Evolutionary conservation across 345 rosid species (phyloP), one percentile per base, ranked within the genome.

Genomic region (Lumnitzera littorea): DNA sequence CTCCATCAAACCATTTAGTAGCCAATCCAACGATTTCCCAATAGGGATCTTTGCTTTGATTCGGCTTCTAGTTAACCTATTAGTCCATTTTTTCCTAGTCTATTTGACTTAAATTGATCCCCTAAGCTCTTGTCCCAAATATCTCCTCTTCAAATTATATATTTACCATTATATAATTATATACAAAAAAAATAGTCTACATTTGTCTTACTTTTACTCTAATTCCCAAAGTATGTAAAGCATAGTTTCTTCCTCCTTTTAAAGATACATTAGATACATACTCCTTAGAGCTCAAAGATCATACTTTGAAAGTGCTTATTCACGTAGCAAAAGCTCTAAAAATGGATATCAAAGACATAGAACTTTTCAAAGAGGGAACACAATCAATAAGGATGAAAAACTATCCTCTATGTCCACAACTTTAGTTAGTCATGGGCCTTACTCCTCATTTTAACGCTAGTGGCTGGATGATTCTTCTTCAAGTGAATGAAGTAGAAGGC

Each of bases 191-290:
- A 5, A 4, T 36, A 5, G 43, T 9, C 10, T 36, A 36, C 11
- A 36, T 3, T 36, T 36, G 3, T 36, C 1, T 9, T 4, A 36
- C 43, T 36, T 36, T 7, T 1, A 53, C 11, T n/a, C 29, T 17
- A 15, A 27, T 9, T 13, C 7, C 23, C 0, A 1, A 1, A 20
- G 20, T 20, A 20, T 20, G 20, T 20, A 20, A 20, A 41, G 20
- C 3, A 16, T 27, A 9, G 4, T 55, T 13, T 56, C 25, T 3
- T n/a, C 23, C 51, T 57, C 74, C 48, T 65, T 29, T 9, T 4
- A 89, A 89, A 63, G 83, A 75, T 46, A 72, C 64, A 9, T 12
- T 86, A 50, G 86, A 87, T 29, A 52, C 66, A 29, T 84, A 89
- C 70, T 62, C 68, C 0, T 5, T 0, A 24, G 79, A 83, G 65